Base-by-base conservation (phyloP, 768 basidiomycete species). In the Hortiboletus campestris region DNA sequence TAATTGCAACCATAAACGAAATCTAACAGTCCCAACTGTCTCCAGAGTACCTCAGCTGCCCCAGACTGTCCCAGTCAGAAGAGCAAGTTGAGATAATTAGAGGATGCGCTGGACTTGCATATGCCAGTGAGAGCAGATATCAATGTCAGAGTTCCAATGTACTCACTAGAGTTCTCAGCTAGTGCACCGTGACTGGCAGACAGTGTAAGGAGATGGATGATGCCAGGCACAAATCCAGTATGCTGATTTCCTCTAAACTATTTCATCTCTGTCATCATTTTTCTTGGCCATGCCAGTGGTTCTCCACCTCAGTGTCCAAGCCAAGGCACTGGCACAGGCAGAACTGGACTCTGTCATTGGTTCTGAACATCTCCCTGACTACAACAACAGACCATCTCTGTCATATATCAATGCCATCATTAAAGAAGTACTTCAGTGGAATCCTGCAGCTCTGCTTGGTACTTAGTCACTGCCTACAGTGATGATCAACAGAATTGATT, bases 81-180 rank as follows among this genome's bases (percentile, higher is more conserved):
- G 59, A 68, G 31, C 49, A 63, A 25, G 66, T 73, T 44, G 74
- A 76, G 45, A 61, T 72, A 6, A 68, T 77, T 44, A 78, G 66
- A 56, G 75, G 75, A 35, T 75, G 74, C 38, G 76, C 77, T 32
- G 79, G 76, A 0, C 77, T 80, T 6, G 69, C 81, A 14, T 84
- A 82, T 43, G 75, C 76, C 7, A 76, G 77, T 77, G 45, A 57
- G 72, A 36, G 25, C 48, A 16, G n/a, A 11, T 50, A n/a, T 10
- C 19, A 4, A 19, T 41, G n/a, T 46, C 19, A 36, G 12, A 31
- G n/a, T 50, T 46, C 5, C 8, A 20, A 31, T 3, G 28, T 54
- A 20, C 56, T 66, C 40, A 66, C n/a, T 16, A 11, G 1, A 19
- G 8, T 36, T 34, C 19, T 35, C 36, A 76, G 75, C 78, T 49